Evolutionary conservation across 768 basidiomycete genomes (phyloP).

Genomic region (Dentipellis sp.): DNA sequence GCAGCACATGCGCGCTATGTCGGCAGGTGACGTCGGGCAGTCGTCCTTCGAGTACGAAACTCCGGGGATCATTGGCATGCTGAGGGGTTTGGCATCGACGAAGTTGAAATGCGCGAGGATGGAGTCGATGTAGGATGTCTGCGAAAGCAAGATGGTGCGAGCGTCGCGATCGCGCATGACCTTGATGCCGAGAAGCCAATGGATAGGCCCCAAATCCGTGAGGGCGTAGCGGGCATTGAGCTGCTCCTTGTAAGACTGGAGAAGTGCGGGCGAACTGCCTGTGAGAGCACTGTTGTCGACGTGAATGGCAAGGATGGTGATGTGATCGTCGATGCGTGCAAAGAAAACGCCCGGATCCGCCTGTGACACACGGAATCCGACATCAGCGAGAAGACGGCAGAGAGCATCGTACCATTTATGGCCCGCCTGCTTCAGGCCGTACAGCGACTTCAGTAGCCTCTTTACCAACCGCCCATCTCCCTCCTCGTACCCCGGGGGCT

Average conservation of each 20-base stretch:
- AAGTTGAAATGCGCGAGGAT: slow-evolving; percentile 16
- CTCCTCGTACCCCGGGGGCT: slow-evolving; percentile 21
- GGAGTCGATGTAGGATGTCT: slow-evolving; percentile 22
- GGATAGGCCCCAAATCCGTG: not conserved
- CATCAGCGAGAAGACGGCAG: not conserved
- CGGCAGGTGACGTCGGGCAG: not conserved
- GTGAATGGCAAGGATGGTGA: not conserved
- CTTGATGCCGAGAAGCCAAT: slow-evolving; percentile 5
- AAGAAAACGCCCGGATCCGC: not conserved
- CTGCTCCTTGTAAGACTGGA: no score
- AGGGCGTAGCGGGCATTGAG: not conserved
- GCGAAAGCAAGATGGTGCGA: slow-evolving; percentile 18
- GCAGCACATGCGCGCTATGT: slow-evolving; percentile 2
- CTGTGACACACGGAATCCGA: not conserved
- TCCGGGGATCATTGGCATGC: slow-evolving; percentile 18
- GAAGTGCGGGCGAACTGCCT: no score
- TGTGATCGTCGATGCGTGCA: not conserved
- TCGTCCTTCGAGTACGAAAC: not conserved
- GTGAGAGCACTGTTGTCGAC: no score
- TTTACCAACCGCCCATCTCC: not conserved
- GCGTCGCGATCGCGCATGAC: not conserved
- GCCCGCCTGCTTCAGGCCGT: slow-evolving; percentile 29
- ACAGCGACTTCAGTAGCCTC: slow-evolving; percentile 18
- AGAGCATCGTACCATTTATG: slow-evolving; percentile 25
- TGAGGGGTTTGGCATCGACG: slow-evolving; percentile 16